phyloP scores from a whole-genome alignment of 129 eudicot genomes.

The Saposhnikovia divaricata region DNA sequence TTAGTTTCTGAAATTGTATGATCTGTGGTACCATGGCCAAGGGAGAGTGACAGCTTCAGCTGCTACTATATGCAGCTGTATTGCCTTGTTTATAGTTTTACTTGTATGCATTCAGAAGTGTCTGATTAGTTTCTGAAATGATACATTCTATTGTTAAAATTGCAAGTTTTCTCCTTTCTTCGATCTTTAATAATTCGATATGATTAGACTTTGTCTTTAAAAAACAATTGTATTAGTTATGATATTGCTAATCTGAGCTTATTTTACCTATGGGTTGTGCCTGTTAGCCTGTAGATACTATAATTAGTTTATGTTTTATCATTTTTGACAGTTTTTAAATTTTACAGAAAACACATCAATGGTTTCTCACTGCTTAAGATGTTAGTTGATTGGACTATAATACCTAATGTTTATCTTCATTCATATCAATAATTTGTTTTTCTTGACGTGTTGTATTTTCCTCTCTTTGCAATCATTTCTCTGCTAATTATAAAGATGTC shows the following conservation, averaged over 20 bases:
- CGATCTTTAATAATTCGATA: background rate
- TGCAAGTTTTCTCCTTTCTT: background rate
- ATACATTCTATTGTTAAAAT: background rate
- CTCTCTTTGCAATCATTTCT: background rate
- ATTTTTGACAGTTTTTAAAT: background rate
- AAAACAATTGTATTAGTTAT: background rate
- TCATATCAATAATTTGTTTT: background rate
- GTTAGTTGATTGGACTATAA: background rate
- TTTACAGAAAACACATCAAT: background rate
- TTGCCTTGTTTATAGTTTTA: background rate
- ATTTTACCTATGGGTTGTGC: background rate
- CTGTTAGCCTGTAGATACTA: background rate
- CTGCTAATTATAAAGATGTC: background rate
- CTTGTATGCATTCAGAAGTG: background rate
- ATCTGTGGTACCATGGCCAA: background rate
- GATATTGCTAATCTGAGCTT: background rate
- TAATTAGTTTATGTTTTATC: background rate
- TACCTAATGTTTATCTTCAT: background rate
- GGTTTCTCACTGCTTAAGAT: background rate
- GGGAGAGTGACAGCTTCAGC: background rate
- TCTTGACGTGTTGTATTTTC: background rate
- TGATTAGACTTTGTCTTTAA: background rate
- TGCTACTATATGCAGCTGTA: background rate
- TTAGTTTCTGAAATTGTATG: background rate
- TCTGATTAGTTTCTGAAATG: no score